phyloP scores from a whole-genome alignment of 257 asterid species.

The Nicotiana benthamiana region DNA sequence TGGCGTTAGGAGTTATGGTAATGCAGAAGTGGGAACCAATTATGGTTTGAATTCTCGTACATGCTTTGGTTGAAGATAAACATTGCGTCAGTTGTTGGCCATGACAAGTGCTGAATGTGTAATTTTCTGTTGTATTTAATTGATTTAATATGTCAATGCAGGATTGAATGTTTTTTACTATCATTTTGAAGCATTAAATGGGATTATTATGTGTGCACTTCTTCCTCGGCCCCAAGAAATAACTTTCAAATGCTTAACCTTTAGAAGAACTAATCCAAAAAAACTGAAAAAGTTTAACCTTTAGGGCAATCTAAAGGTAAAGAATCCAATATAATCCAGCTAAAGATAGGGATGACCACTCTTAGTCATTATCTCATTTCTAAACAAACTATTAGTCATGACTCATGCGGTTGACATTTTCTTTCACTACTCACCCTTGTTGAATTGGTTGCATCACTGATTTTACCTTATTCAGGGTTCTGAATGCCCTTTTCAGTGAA shows the following conservation, averaged over 20 bases:
- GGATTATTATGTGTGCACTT: neutral
- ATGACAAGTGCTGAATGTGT: neutral
- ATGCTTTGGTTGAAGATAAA: neutral
- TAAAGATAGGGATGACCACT: neutral
- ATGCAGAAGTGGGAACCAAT: neutral
- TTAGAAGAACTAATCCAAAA: neutral
- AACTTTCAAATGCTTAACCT: neutral
- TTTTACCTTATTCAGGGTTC: no score
- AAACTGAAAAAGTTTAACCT: neutral
- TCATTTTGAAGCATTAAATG: neutral
- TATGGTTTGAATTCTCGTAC: neutral
- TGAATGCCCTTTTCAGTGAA: no score
- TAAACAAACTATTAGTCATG: neutral
- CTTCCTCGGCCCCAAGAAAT: neutral
- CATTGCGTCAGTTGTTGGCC: neutral
- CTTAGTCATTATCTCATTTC: neutral
- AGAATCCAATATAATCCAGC: neutral
- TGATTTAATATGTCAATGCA: neutral
- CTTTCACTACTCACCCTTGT: neutral
- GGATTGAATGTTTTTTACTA: neutral
- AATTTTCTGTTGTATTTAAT: neutral
- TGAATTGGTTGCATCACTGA: neutral
- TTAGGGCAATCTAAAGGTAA: neutral
- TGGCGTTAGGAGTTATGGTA: no score
- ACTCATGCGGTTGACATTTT: neutral